Percentiles rank a stretch among this genome's conserved stretches.
Evolutionary conservation across 1,284 basidiomycete species (phyloP).

Genomic region (Ceratobasidium theobromae): DNA sequence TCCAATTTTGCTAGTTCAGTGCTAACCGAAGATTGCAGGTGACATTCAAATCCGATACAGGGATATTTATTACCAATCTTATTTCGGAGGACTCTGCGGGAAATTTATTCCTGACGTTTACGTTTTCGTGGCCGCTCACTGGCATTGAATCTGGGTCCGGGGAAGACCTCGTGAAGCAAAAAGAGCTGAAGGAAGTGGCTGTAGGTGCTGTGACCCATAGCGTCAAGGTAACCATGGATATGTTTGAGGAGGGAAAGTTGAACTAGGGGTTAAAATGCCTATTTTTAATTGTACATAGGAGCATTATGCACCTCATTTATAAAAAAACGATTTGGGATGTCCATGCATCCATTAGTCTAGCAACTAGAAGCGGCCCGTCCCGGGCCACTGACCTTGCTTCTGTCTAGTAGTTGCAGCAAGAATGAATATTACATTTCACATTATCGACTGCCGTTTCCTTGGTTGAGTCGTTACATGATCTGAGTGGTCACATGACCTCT

Average conservation of each 20-base stretch:
- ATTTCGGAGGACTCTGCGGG: neutral
- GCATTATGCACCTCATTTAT: too few species aligned
- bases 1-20: neutral
- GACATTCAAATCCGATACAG: slow-evolving; percentile 4
- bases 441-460: too few species aligned
- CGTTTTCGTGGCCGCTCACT: neutral
- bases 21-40: neutral
- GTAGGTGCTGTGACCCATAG: neutral
- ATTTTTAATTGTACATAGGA: too few species aligned
- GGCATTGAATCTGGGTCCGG: neutral
- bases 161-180: neutral
- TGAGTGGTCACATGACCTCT: too few species aligned
- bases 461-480: too few species aligned
- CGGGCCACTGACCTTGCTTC: too few species aligned
- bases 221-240: slow-evolving; percentile 16
- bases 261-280: neutral
- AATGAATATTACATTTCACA: too few species aligned
- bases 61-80: slow-evolving; percentile 9
- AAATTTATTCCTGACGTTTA: slow-evolving; percentile 7
- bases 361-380: too few species aligned
- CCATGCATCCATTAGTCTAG: too few species aligned
- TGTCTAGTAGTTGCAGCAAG: too few species aligned
- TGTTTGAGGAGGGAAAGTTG: slow-evolving; percentile 26
- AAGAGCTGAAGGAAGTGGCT: neutral
- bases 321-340: too few species aligned